A percentile compares a stretch with the other conserved stretches of the same genome.
phyloP scores from a whole-genome alignment of 176 grass and related monocot species.

The Saccharum officinarum region DNA sequence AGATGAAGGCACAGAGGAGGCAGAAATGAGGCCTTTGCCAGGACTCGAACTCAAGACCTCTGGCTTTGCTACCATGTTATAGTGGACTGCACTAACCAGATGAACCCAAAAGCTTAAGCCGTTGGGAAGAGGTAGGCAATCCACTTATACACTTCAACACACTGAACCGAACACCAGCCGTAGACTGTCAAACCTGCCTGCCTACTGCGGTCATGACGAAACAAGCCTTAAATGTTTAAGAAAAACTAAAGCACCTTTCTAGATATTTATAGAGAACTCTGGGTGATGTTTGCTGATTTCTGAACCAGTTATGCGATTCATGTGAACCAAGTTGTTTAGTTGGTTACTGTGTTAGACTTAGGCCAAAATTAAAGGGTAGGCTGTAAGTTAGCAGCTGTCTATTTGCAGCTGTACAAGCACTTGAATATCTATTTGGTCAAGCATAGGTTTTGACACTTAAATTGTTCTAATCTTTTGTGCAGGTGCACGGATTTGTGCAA shows the following conservation, averaged over 20 bases:
- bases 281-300: conserved; percentile 6
- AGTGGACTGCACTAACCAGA: no score
- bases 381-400: neutral
- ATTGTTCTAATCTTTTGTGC: conserved; percentile 28
- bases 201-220: neutral
- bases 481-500: conserved; percentile 98
- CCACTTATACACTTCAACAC: no score
- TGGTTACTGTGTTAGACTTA: neutral
- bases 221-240: neutral
- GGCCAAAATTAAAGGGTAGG: neutral
- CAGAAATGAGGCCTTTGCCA: no score
- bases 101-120: no score
- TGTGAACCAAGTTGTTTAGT: neutral
- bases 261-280: neutral
- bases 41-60: no score
- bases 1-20: no score
- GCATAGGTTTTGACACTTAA: neutral
- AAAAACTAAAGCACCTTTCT: no score
- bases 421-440: neutral
- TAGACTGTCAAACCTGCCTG: neutral
- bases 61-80: no score
- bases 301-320: neutral
- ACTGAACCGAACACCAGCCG: neutral
- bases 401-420: neutral
- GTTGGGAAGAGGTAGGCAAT: no score